phyloP scores from a whole-genome alignment of 176 grass and related monocot genomes.

The Zoysia pacifica region DNA sequence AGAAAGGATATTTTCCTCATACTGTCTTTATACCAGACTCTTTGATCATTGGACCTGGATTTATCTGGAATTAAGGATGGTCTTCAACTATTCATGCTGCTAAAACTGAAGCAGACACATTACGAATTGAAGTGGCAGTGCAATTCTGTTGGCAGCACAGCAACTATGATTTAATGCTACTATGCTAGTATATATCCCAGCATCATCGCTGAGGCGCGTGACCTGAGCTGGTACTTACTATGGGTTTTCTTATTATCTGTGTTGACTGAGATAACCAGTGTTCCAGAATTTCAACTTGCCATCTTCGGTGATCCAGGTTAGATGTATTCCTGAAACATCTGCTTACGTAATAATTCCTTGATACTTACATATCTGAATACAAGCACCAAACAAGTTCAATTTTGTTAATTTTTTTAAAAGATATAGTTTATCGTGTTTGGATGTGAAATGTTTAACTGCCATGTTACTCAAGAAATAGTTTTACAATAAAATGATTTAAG shows the following conservation, averaged over 20 bases:
- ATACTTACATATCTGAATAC: slow-evolving; percentile 24
- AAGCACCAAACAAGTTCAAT: slow-evolving; percentile 5
- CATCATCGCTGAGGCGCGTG: background rate
- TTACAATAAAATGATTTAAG: slow-evolving; percentile 1
- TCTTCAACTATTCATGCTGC: background rate
- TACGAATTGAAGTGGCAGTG: background rate
- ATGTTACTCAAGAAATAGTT: background rate
- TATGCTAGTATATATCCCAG: background rate
- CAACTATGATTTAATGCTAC: background rate
- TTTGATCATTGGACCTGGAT: background rate
- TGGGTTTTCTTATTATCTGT: background rate
- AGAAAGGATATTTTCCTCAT: background rate
- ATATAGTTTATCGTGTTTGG: slow-evolving; percentile 5
- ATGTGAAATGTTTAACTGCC: background rate
- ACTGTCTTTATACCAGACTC: background rate
- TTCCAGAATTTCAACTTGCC: background rate
- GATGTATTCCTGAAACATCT: slow-evolving; percentile 17
- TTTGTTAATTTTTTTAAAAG: background rate
- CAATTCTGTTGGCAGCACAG: background rate
- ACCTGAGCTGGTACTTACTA: slow-evolving; percentile 19
- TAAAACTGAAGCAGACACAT: slow-evolving; percentile 5
- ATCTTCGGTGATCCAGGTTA: slow-evolving; percentile 12
- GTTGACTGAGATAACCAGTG: background rate
- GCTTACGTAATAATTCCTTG: background rate
- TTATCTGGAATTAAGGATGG: background rate